phyloP scores from a whole-genome alignment of 768 basidiomycete genomes.

The Phallus indusiatus region DNA sequence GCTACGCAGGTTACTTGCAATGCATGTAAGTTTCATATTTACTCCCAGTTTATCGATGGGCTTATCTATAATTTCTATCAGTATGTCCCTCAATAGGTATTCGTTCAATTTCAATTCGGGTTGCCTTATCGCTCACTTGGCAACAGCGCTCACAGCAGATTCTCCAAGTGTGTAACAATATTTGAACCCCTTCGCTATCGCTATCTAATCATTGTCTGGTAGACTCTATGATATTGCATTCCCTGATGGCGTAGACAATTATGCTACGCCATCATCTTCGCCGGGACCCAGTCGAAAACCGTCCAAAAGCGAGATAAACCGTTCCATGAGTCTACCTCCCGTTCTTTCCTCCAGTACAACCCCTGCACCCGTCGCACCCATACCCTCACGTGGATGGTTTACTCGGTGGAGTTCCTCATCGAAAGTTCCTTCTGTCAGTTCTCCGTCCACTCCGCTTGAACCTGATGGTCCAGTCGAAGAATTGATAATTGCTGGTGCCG shows the following conservation, averaged over 20 bases:
- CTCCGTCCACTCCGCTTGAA: slow-evolving; percentile 9
- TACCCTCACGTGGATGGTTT: slow-evolving; percentile 15
- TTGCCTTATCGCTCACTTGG: slow-evolving; percentile 1
- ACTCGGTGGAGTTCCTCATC: slow-evolving; percentile 20
- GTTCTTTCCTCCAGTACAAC: slow-evolving; percentile 13
- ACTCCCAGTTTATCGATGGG: background rate
- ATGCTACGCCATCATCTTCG: slow-evolving; percentile 30
- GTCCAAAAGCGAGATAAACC: slow-evolving; percentile 15
- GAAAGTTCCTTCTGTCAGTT: slow-evolving; percentile 7
- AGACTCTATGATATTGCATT: slow-evolving; percentile 62
- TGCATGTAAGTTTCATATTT: slow-evolving; percentile 46
- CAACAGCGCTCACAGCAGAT: slow-evolving; percentile 60
- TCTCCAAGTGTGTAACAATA: slow-evolving; percentile 44
- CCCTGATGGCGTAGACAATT: slow-evolving; percentile 45
- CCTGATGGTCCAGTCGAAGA: slow-evolving; percentile 57
- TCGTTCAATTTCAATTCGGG: slow-evolving; percentile 9
- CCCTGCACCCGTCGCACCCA: slow-evolving; percentile 1
- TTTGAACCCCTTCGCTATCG: background rate
- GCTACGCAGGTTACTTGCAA: slow-evolving; percentile 70
- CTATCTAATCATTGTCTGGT: slow-evolving; percentile 3
- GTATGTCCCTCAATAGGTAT: slow-evolving; percentile 47
- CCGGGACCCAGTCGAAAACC: slow-evolving; percentile 27
- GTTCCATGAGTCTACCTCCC: background rate
- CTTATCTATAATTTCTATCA: slow-evolving; percentile 14
- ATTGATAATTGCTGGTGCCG: slow-evolving; percentile 62